Conservation (phyloP, 2,329 filamentous ascomycete species). For the Arachnopeziza araneosa region DNA sequence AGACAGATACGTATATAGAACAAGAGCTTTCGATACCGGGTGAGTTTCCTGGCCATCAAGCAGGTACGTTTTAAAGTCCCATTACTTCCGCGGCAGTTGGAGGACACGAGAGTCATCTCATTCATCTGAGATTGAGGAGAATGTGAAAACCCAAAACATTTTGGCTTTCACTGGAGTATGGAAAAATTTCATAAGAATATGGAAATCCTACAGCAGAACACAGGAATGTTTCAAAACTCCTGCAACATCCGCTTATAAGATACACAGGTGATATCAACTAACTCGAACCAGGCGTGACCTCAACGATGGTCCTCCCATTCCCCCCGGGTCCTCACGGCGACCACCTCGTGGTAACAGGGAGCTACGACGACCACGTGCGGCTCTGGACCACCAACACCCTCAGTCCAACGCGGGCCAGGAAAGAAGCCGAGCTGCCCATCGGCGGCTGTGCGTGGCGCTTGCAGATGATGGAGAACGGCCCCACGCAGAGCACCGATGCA, state of each 20-base stretch:
- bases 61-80: neutral
- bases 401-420: neutral
- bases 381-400: neutral
- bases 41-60: neutral
- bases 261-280: too few relatives aligned
- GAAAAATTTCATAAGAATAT: too few relatives aligned
- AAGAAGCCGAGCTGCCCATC: neutral
- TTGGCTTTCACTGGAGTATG: too few relatives aligned
- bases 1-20: neutral
- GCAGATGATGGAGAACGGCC: neutral
- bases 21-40: neutral
- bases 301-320: neutral
- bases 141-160: too few relatives aligned
- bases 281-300: neutral
- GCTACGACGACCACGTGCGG: constrained; percentile 3
- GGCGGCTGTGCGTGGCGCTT: constrained; percentile 2
- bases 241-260: too few relatives aligned
- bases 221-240: too few relatives aligned
- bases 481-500: neutral
- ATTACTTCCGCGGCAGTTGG: too few relatives aligned
- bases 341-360: constrained; percentile 1
- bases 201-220: too few relatives aligned
- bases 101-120: too few relatives aligned
- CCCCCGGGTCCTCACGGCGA: neutral
- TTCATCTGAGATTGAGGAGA: too few relatives aligned